Evolutionary conservation across 495 filamentous ascomycete genomes (phyloP), one percentile per base, ranked within the genome.

Genomic region (Podospora australis): DNA sequence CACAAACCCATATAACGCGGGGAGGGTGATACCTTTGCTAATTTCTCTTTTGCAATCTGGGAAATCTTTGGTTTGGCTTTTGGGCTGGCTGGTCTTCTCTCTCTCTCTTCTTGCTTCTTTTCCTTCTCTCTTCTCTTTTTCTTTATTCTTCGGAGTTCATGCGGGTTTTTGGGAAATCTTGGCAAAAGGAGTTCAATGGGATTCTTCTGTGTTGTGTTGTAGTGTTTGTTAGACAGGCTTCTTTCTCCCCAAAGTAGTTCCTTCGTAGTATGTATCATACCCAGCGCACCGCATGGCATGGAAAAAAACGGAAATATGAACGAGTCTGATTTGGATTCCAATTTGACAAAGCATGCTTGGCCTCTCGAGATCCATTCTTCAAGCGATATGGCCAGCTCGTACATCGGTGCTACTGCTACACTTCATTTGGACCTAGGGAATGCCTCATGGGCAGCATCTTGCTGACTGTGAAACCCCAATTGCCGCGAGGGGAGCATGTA

Each of bases 131-230:
- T 60, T 29, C 26, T 49, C 49, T 45, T 44, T 24, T 48, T 43
- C 38, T 42, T 9, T 35, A 8, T 47, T 23, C 7, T 25, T 6
- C 7, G 53, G 50, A 49, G 50, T 56, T 56, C 26, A 36, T 41
- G 46, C 21, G 52, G 52, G 48, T 53, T 49, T 40, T 30, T 48
- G 46, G 46, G 32, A 36, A 36, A 36, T 36, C 4, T 40, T 51
- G 60, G 57, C 48, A 59, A 56, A 53, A 35, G 60, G 60, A 48
- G 60, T 63, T 63, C 11, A 40, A 4, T 46, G 54, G 39, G 48
- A 47, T 46, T 50, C 25, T 50, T 20, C n/a, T 21, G n/a, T 26
- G 21, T 14, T 41, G 39, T 41, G 19, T 22, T 21, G 39, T 41
- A 13, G 20, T 19, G 39, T 20, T 41, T 43, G 11, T 21, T 43